Percentiles rank a stretch among this genome's conserved stretches.
phyloP scores from a whole-genome alignment of 208 protist genomes.

The Trypanosoma avium region DNA sequence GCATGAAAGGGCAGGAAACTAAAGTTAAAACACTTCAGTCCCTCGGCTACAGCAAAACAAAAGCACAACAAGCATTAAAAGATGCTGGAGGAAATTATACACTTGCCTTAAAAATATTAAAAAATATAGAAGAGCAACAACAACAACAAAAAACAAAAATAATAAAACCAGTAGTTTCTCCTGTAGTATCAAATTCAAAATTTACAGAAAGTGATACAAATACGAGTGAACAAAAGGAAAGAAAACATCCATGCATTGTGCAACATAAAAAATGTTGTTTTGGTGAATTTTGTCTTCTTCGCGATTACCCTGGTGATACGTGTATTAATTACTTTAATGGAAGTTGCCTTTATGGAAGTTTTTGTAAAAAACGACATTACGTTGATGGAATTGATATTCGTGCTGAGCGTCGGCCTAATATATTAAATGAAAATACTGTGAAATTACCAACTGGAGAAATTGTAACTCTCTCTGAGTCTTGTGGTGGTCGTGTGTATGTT shows the following conservation, averaged over 20 bases:
- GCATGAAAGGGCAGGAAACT: slow-evolving; percentile 7
- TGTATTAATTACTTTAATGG: slow-evolving; percentile 80
- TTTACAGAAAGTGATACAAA: background rate
- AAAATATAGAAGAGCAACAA: slow-evolving; percentile 28
- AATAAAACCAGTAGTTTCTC: background rate
- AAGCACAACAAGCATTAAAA: slow-evolving; percentile 58
- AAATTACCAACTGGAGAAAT: slow-evolving; percentile 18
- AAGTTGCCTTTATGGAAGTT: slow-evolving; percentile 54
- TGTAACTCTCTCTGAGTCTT: background rate
- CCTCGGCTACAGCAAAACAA: slow-evolving; percentile 58
- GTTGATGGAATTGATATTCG: slow-evolving; percentile 79
- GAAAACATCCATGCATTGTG: slow-evolving; percentile 71
- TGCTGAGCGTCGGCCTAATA: background rate
- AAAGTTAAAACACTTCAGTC: slow-evolving; percentile 38
- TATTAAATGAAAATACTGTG: background rate
- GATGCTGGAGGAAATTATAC: slow-evolving; percentile 58
- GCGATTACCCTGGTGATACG: slow-evolving; percentile 60
- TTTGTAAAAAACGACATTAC: slow-evolving; percentile 53
- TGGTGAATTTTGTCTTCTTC: slow-evolving; percentile 57
- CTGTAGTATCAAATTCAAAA: background rate
- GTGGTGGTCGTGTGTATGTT: slow-evolving; percentile 3
- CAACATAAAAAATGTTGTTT: slow-evolving; percentile 70
- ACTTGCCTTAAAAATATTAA: slow-evolving; percentile 46
- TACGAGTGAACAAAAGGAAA: slow-evolving; percentile 8
- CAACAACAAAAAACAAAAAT: slow-evolving; percentile 1